Conservation (phyloP, 352 stramenopile genomes). For the Lagenidium giganteum region DNA sequence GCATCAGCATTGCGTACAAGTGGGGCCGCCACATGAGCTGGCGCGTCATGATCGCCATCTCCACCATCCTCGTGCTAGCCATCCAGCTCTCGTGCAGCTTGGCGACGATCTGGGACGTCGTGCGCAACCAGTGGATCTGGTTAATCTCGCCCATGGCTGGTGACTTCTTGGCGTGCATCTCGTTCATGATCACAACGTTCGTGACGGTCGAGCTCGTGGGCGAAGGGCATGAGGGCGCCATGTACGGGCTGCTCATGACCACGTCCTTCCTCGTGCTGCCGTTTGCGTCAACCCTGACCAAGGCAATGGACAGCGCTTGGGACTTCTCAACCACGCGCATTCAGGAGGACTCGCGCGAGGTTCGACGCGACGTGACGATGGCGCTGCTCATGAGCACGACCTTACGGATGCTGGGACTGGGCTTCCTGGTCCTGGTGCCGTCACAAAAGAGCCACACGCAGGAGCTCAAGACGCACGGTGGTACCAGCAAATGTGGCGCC, state of each 20-base stretch:
- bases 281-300: conserved; percentile 28
- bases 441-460: conserved; percentile 28
- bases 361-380: conserved; percentile 36
- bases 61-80: conserved; percentile 22
- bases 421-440: conserved; percentile 32
- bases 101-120: conserved; percentile 34
- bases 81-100: conserved; percentile 25
- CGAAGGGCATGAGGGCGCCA: conserved; percentile 37
- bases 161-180: conserved; percentile 23
- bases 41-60: conserved; percentile 26
- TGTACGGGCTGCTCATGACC: conserved; percentile 42
- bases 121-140: too few species aligned
- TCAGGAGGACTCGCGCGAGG: conserved; percentile 37
- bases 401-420: conserved; percentile 27
- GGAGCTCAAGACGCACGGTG: conserved; percentile 19
- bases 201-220: conserved; percentile 35
- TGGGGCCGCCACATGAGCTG: conserved; percentile 44
- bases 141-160: conserved; percentile 28
- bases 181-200: conserved; percentile 30
- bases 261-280: conserved; percentile 27
- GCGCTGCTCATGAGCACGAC: conserved; percentile 39
- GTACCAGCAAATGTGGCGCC: too few species aligned
- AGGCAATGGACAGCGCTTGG: too few species aligned
- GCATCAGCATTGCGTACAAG: conserved; percentile 27
- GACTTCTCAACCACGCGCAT: too few species aligned